These are phyloP conservation scores for Saccharum hybrid DNA, from an alignment of 202 grass and related monocot genomes.

Conservation along the genomic window DNA sequence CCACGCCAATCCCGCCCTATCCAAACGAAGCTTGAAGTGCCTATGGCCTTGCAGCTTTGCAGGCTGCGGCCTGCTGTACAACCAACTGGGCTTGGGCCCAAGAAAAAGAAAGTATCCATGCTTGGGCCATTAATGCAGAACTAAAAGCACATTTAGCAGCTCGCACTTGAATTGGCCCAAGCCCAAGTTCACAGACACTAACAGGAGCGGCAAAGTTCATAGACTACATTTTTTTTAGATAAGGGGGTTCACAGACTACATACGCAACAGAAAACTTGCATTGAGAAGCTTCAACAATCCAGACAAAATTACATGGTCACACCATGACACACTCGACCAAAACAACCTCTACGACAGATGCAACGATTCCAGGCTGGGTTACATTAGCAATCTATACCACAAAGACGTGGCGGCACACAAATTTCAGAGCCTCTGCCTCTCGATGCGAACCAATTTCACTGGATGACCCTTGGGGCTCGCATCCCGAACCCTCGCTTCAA, in stretches of 20 bases:
- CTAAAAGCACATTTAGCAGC: not conserved
- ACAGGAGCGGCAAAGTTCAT: not conserved
- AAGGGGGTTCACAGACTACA: not conserved
- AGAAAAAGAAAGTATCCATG: too few relatives aligned
- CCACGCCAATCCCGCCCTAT: too few relatives aligned
- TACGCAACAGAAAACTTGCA: slow-evolving; percentile 21
- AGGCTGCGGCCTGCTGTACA: not conserved
- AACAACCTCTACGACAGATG: not conserved
- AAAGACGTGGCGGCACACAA: not conserved
- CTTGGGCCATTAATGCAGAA: not conserved
- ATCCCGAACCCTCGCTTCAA: slow-evolving; percentile 81
- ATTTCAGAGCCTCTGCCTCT: not conserved
- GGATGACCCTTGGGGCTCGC: slow-evolving; percentile 58
- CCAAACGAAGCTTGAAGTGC: too few relatives aligned
- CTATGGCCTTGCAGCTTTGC: too few relatives aligned
- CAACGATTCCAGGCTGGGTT: not conserved
- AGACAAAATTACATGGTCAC: slow-evolving; percentile 35
- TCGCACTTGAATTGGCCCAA: not conserved
- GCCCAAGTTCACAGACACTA: not conserved
- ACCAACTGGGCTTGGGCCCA: not conserved
- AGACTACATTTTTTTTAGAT: too few relatives aligned
- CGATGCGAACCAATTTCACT: not conserved
- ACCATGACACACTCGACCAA: not conserved
- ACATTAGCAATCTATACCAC: not conserved
- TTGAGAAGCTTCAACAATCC: slow-evolving; percentile 23